phyloP scores from a whole-genome alignment of 352 stramenopile species.

The Phytopythium sindhum region DNA sequence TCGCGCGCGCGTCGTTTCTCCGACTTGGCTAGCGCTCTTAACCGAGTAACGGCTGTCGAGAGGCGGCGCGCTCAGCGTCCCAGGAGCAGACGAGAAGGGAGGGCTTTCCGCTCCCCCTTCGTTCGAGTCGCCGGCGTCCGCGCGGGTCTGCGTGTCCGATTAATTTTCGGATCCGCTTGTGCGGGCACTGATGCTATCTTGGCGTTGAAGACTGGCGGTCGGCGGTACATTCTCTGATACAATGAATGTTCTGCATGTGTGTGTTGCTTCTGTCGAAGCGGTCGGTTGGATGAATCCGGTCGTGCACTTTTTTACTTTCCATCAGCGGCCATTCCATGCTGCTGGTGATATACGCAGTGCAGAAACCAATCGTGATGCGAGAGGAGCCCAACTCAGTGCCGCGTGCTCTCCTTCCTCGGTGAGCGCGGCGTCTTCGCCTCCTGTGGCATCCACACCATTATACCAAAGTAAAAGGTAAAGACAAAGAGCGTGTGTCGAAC shows the following conservation, averaged over 20 bases:
- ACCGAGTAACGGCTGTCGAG: constrained; percentile 10
- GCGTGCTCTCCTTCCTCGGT: constrained; percentile 10
- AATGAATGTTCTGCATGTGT: background rate
- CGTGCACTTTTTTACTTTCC: constrained; percentile 72
- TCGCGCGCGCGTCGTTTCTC: constrained; percentile 24
- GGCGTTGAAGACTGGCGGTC: constrained; percentile 30
- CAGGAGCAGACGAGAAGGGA: constrained; percentile 26
- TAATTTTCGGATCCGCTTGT: constrained; percentile 38
- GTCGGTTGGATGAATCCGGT: background rate
- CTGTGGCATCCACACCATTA: constrained; percentile 39
- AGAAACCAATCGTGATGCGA: constrained; percentile 48
- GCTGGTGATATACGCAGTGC: constrained; percentile 83
- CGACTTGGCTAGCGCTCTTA: constrained; percentile 26
- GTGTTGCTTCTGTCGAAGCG: constrained; percentile 2
- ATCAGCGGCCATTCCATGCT: constrained; percentile 39
- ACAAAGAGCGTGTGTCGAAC: background rate
- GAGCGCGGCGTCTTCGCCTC: constrained; percentile 8
- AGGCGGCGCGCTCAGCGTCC: constrained; percentile 15
- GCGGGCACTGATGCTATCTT: constrained; percentile 41
- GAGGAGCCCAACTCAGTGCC: constrained; percentile 22
- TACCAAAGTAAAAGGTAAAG: background rate
- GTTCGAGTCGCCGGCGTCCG: constrained; percentile 27
- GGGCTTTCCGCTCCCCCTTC: constrained; percentile 12
- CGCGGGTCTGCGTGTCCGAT: constrained; percentile 1
- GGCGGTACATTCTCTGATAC: background rate